Base-by-base conservation (phyloP, 2,329 filamentous ascomycete species). In the Falciphora oryzae region DNA sequence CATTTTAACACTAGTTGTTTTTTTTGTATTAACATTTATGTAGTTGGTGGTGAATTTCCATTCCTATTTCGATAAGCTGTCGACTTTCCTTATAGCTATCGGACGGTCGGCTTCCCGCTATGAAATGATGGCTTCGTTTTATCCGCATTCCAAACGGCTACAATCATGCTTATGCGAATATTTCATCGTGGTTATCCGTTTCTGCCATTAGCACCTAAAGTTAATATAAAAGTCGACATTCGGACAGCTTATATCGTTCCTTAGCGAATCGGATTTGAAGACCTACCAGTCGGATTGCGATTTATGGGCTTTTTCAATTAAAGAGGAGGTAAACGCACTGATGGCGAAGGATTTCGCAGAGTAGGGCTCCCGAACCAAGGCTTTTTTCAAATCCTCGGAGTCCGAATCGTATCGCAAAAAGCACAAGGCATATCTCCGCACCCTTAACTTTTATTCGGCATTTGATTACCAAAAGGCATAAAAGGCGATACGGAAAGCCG, bases 401-500 rank as follows among this genome's bases (percentile, higher is more conserved):
- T 69, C 66, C 25, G 59, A 68, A 8, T 28, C 63, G 6, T 6
- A 58, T 10, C 63, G 65, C 5, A 57, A 58, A 11, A 69, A 56
- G 32, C 57, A 28, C 27, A 4, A 59, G n/a, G 0, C 57, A 10
- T 56, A 59, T 27, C 2, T 62, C 27, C 71, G 69, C 7, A 59
- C 77, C 1, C 72, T 81, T 1, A 70, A 79, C 28, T 65, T 72
- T 6, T 81, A 75, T 63, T 81, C 80, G 0, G 73, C 63, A 1
- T 80, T 79, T 59, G 72, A 81, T 58, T 71, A 79, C 62, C 69
- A 75, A 59, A 75, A 69, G 1, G 67, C 73, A 0, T 81, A 78
- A 78, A 81, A 79, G 65, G 73, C 78, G 50, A 73, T 66, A 11
- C 71, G 78, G 27, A 81, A 80, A 63, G 58, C 67, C 1, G 79